Base-by-base conservation (phyloP, 768 basidiomycete species). In the Lyophyllum atratum region DNA sequence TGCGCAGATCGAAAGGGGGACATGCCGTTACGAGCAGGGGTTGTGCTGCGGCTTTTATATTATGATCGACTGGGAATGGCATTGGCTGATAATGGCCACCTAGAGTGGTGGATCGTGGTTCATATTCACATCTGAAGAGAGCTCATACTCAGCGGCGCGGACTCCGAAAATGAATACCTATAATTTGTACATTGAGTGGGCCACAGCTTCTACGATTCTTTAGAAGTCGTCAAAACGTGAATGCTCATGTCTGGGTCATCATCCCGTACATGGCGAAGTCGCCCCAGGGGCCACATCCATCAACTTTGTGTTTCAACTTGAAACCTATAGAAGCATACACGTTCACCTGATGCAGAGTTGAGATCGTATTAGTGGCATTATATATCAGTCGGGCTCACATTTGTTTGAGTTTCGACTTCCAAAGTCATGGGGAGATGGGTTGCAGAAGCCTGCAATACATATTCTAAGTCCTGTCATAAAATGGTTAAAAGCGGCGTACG, bases 231-330 rank as follows among this genome's bases (percentile, higher is more conserved):
- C n/a, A n/a, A n/a, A n/a, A n/a, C n/a, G n/a, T n/a, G n/a, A n/a
- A n/a, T n/a, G 39, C 17, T 40, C 17, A 52, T 2, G 51, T 42
- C 19, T 52, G 50, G 8, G 44, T 52, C 45, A 58, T 58, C 26
- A 59, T 19, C 31, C 58, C 58, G 43, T 59, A 59, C 58, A 59
- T 59, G 5, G 54, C 19, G 54, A 55, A 59, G 6, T 55, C 31
- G 25, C 58, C 58, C 58, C 54, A 59, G 9, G 48, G 42, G 10
- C 58, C 43, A 26, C 45, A 51, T 4, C 42, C 58, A 26, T 59
- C 58, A 17, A 59, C 58, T 12, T 55, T 33, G 29, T 59, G 58
- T 37, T 55, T 59, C 15, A 59, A 17, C n/a, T 51, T 44, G 34
- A 59, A 59, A 25, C 58, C 58, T 17, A 59, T n/a, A 15, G 53